phyloP scores from a whole-genome alignment of 192 early-diverging fungal genomes.

The Glomus cerebriforme region DNA sequence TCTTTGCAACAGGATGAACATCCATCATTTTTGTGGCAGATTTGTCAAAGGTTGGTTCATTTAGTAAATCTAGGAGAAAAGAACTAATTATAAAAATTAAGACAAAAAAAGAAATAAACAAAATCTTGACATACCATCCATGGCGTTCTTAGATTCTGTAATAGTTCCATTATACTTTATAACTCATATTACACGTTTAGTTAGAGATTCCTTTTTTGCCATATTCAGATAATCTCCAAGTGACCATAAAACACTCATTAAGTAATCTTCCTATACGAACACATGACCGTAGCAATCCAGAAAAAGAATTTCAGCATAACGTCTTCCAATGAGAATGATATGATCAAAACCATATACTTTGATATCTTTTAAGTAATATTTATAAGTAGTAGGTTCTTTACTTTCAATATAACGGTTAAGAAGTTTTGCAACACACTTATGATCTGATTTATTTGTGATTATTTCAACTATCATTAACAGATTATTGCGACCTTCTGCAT shows the following conservation, averaged over 20 bases:
- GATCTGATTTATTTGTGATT: slow-evolving; percentile 23
- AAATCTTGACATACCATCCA: slow-evolving; percentile 16
- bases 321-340: slow-evolving; percentile 1
- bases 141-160: not conserved
- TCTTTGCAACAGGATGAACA: slow-evolving; percentile 24
- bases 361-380: not conserved
- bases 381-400: not conserved
- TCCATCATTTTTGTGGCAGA: slow-evolving; percentile 6
- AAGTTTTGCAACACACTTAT: slow-evolving; percentile 10
- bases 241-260: slow-evolving; percentile 9
- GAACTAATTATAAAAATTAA: slow-evolving; percentile 17
- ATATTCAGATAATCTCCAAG: slow-evolving; percentile 14
- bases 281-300: slow-evolving; percentile 23
- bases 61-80: slow-evolving; percentile 24
- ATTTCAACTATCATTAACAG: slow-evolving; percentile 17
- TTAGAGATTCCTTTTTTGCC: slow-evolving; percentile 10
- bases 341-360: slow-evolving; percentile 23
- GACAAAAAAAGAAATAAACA: slow-evolving; percentile 21
- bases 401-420: not conserved
- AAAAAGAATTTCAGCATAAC: slow-evolving; percentile 18
- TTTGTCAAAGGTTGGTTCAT: slow-evolving; percentile 14
- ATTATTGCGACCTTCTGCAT: slow-evolving; percentile 5
- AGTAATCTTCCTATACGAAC: not conserved
- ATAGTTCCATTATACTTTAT: slow-evolving; percentile 7
- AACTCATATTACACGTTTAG: not conserved